Conservation (phyloP, 2,329 filamentous ascomycete species). For the Pseudopyrenochaeta lycopersici region DNA sequence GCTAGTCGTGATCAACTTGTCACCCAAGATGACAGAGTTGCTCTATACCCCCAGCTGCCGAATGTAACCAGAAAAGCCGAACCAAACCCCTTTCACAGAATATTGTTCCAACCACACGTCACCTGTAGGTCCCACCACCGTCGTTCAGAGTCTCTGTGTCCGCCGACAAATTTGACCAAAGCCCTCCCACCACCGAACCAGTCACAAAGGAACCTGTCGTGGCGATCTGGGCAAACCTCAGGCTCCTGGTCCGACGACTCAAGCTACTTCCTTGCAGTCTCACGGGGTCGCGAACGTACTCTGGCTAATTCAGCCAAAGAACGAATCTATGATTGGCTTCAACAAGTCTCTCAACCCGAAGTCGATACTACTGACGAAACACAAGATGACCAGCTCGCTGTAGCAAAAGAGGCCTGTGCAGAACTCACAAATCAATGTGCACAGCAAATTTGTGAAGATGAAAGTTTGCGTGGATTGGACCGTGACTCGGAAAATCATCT, state of each 20-base stretch:
- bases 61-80: slow-evolving; percentile 30
- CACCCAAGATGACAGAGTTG: neutral
- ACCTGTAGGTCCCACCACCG: neutral
- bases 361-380: neutral
- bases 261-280: slow-evolving; percentile 23
- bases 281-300: slow-evolving; percentile 1
- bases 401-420: neutral
- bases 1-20: slow-evolving; percentile 11
- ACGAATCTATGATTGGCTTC: slow-evolving; percentile 30
- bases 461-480: neutral
- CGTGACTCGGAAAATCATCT: neutral
- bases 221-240: slow-evolving; percentile 16
- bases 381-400: neutral
- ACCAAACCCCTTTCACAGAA: neutral
- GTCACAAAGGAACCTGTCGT: neutral
- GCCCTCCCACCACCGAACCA: neutral
- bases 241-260: slow-evolving; percentile 42
- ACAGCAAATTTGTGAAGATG: neutral
- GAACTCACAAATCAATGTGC: no score
- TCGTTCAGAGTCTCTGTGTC: slow-evolving; percentile 5
- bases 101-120: neutral
- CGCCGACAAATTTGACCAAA: neutral
- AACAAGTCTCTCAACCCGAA: slow-evolving; percentile 2
- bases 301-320: slow-evolving; percentile 6
- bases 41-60: slow-evolving; percentile 33